Base-by-base conservation (phyloP, 2,329 filamentous ascomycete species). In the Sporothrix protearum region DNA sequence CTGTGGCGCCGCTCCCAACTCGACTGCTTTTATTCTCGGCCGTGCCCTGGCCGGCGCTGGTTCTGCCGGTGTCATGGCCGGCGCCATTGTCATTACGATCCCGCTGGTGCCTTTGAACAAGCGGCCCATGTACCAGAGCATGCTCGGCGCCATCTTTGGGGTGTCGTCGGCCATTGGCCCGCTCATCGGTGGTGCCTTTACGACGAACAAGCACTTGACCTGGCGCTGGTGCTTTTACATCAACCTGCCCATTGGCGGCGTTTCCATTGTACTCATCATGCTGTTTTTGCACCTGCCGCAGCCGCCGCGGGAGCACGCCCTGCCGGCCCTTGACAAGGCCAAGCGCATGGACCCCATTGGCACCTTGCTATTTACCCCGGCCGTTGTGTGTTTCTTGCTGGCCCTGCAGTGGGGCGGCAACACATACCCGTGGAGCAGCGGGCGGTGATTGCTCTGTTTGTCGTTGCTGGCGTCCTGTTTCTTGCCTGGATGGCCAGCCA, bases 361-460 rank as follows among this genome's bases (percentile, higher is more conserved):
- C 69, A 74, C 73, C 2, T 3, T 75, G 2, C 57, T 76, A 47
- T 75, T 77, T 49, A 71, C 76, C 36, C 76, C 76, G 8, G 70
- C 79, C 19, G 79, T 82, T 22, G 76, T 83, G 59, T 83, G 82
- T 72, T 79, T 84, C 19, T 75, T 84, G 3, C 77, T 85, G 22
- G 83, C 83, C 8, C 77, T 85, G 10, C 81, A 84, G 72, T 84
- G 82, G 82, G 80, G 80, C 70, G 80, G 80, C 22, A 77, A 74
- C 12, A 77, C 76, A 49, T 79, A 81, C 70, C 30, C 75, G 0
- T 82, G 80, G 80, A 73, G 71, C 42, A 75, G 73, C 69, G 77
- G 74, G 8, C 77, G 78, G 77, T 81, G 71, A 78, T 81, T 55
- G 76, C 75, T 3, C 77, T 81, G 6, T 74, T 81, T 30, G 75